phyloP scores from a whole-genome alignment of 2,329 filamentous ascomycete species.

The Aspergillus spinulosporus region DNA sequence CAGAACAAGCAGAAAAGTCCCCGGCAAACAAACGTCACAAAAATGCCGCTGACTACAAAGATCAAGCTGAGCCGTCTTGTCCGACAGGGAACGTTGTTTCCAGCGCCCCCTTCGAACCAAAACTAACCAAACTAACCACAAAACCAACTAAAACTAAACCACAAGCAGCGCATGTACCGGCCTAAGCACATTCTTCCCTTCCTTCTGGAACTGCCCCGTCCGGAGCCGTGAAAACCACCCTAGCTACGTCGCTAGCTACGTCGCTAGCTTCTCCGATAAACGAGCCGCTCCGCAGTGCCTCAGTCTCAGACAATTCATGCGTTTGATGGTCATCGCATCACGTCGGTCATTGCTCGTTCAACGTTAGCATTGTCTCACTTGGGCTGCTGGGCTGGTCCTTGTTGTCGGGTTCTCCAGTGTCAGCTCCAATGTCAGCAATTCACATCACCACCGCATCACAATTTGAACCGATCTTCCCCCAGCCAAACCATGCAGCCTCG shows the following conservation, averaged over 20 bases:
- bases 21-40: background rate
- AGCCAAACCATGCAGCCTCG: background rate
- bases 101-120: background rate
- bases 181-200: background rate
- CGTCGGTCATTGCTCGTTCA: background rate
- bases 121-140: background rate
- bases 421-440: background rate
- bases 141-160: no score
- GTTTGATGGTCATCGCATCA: conserved; percentile 1
- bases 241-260: background rate
- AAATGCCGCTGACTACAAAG: conserved; percentile 4
- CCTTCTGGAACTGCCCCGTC: background rate
- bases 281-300: conserved; percentile 6
- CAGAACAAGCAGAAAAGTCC: background rate
- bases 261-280: background rate
- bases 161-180: background rate
- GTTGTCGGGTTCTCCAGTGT: background rate
- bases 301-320: conserved; percentile 8
- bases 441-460: background rate
- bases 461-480: conserved; percentile 2
- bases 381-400: background rate
- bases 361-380: background rate
- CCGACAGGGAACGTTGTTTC: background rate
- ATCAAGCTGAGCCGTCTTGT: background rate
- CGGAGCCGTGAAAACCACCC: background rate